Evolutionary conservation across 441 rosid species (phyloP).

Genomic region (Jatropha podagrica): DNA sequence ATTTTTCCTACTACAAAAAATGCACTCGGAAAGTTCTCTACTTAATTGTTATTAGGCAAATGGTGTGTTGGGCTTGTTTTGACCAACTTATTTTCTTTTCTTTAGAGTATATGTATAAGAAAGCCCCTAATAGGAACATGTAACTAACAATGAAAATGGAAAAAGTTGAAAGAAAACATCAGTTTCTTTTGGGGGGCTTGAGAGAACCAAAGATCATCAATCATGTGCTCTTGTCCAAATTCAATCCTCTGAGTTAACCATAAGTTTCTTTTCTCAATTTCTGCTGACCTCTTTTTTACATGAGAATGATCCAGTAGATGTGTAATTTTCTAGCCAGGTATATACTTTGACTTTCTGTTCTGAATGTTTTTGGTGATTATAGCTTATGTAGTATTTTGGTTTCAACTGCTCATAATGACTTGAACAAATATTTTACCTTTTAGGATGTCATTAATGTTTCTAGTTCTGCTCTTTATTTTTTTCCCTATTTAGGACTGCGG

Average conservation of each 20-base stretch:
- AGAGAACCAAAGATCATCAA: not conserved
- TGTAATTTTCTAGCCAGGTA: not conserved
- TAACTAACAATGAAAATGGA: not conserved
- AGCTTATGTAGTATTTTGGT: not conserved
- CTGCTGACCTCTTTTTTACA: not conserved
- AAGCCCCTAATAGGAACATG: not conserved
- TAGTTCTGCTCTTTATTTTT: slow-evolving; percentile 1
- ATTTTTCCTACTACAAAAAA: not conserved
- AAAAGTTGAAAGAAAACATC: not conserved
- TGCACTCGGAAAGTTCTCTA: not conserved
- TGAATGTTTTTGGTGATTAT: not conserved
- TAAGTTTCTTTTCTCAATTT: not conserved
- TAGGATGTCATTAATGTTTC: slow-evolving; percentile 1
- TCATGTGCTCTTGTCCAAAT: not conserved
- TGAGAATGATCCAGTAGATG: not conserved
- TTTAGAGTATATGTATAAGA: not conserved
- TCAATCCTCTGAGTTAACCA: not conserved
- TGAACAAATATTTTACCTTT: slow-evolving; percentile 6
- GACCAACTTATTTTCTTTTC: not conserved
- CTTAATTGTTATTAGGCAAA: not conserved
- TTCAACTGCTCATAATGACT: not conserved
- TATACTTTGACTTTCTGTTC: too few relatives aligned
- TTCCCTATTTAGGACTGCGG: slow-evolving; percentile 61
- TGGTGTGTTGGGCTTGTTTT: not conserved
- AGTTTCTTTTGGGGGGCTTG: not conserved